Percentiles rank a stretch among this genome's conserved stretches.
phyloP scores from a whole-genome alignment of 768 basidiomycete species.

The Mycena latifolia region DNA sequence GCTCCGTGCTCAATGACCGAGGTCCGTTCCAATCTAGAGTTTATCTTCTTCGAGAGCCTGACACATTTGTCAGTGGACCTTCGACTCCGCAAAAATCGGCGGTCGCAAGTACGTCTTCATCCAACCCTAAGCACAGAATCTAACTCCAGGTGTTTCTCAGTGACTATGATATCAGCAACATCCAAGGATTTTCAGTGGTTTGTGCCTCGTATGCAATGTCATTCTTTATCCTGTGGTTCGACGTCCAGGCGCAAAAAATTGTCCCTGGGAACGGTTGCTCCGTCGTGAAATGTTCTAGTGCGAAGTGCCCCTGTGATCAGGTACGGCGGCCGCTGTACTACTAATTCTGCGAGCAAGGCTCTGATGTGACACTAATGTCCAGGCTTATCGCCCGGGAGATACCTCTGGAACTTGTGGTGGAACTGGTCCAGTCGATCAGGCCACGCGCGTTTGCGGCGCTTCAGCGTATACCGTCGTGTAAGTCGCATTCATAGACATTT shows the following conservation, averaged over 20 bases:
- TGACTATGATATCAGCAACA: constrained; percentile 27
- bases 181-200: constrained; percentile 16
- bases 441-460: constrained; percentile 2
- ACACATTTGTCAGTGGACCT: constrained; percentile 14
- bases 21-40: background rate
- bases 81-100: constrained; percentile 19
- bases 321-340: too few relatives aligned
- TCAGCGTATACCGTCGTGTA: constrained; percentile 16
- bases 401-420: constrained; percentile 21
- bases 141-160: background rate
- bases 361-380: too few relatives aligned
- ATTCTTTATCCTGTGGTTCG: too few relatives aligned
- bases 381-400: constrained; percentile 19
- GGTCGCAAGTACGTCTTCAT: background rate
- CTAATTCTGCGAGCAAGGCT: too few relatives aligned
- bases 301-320: constrained; percentile 7
- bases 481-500: background rate
- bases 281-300: background rate
- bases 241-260: constrained; percentile 3
- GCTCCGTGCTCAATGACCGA: constrained; percentile 22
- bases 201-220: background rate
- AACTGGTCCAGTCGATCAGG: constrained; percentile 20
- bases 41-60: too few relatives aligned
- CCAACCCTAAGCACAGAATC: background rate
- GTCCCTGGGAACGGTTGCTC: constrained; percentile 6